A percentile compares a stretch with the other conserved stretches of the same genome.
These are phyloP conservation scores for Skeletonema tropicum DNA, from an alignment of 108 stramenopile genomes.

Conservation along the genomic window DNA sequence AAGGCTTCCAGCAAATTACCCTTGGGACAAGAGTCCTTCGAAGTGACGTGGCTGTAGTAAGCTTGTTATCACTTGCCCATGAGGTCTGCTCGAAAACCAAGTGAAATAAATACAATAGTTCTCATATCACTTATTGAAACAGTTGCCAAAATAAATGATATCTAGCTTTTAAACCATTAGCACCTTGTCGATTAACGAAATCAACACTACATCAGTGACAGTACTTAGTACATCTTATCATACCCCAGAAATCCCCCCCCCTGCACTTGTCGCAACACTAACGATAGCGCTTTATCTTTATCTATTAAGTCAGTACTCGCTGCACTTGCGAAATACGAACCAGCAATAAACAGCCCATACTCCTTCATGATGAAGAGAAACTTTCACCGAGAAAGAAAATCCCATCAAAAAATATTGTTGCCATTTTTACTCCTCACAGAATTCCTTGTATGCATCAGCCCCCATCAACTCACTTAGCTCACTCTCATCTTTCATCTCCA, in stretches of 20 bases:
- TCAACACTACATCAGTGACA: background rate
- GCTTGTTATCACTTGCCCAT: constrained; percentile 85
- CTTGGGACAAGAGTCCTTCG: constrained; percentile 82
- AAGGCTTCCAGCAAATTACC: constrained; percentile 85
- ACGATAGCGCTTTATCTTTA: no score
- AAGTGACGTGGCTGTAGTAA: constrained; percentile 89
- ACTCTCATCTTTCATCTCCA: constrained; percentile 73
- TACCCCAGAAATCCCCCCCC: background rate
- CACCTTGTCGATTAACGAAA: background rate
- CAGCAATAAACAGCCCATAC: no score
- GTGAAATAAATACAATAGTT: background rate
- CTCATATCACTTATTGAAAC: background rate
- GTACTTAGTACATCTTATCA: no score
- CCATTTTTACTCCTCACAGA: constrained; percentile 48
- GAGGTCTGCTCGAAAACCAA: constrained; percentile 51
- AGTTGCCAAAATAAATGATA: background rate
- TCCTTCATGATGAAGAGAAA: no score
- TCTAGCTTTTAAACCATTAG: background rate
- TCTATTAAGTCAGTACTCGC: no score
- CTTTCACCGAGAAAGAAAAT: background rate
- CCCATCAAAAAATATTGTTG: background rate
- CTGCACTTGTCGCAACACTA: background rate
- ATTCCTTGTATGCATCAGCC: constrained; percentile 55
- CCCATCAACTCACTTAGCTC: constrained; percentile 78
- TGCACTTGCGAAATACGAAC: no score